Evolutionary conservation across 495 filamentous ascomycete genomes (phyloP).

Genomic region (Neurospora sp.): DNA sequence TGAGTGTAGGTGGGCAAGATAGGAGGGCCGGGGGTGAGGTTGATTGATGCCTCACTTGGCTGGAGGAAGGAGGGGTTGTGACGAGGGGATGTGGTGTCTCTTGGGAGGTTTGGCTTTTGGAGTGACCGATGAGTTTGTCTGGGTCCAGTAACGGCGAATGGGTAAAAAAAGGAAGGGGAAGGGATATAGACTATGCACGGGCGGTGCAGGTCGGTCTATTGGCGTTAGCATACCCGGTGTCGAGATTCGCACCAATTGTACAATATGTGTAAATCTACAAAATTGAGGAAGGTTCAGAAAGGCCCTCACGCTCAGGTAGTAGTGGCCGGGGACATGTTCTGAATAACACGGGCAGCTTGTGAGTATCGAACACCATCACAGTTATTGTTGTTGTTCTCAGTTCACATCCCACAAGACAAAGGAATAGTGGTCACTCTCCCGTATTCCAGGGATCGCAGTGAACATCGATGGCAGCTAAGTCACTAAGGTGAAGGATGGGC

Average conservation of each 20-base stretch:
- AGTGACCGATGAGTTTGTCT: background rate
- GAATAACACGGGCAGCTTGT: background rate
- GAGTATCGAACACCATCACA: background rate
- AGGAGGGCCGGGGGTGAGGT: background rate
- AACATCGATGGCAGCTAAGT: background rate
- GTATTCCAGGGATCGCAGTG: background rate
- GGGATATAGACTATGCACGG: background rate
- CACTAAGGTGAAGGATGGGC: background rate
- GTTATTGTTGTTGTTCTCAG: background rate
- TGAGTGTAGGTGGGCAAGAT: background rate
- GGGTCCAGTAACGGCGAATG: background rate
- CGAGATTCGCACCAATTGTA: background rate
- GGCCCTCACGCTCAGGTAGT: background rate
- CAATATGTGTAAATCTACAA: background rate
- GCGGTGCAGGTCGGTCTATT: background rate
- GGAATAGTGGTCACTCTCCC: background rate
- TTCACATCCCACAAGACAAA: background rate
- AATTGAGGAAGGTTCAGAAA: background rate
- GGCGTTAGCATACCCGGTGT: background rate
- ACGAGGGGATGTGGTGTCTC: background rate
- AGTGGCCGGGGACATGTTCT: background rate
- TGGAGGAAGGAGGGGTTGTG: background rate
- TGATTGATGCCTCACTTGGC: background rate
- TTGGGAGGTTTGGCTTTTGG: background rate
- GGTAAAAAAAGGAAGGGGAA: background rate